Base-by-base conservation (phyloP, 768 basidiomycete species). In the Boletales sp. region DNA sequence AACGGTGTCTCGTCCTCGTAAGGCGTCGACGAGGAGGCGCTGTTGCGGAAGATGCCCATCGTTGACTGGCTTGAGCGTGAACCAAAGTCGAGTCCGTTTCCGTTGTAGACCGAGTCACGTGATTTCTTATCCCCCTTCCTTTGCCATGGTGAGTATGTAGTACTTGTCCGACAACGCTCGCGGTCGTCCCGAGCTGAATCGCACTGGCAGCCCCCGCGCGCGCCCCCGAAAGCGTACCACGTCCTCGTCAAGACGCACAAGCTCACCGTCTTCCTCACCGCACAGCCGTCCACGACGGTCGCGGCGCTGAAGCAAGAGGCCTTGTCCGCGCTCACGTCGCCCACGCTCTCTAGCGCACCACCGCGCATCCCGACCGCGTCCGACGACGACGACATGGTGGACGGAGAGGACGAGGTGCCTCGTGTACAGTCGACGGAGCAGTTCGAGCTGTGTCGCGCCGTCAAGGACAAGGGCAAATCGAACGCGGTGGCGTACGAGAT, bases 231-330 rank as follows among this genome's bases (percentile, higher is more conserved):
- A 68, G 72, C 79, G 43, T 83, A 83, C 68, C 82, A 86, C 47
- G 60, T 90, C 15, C 73, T 81, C n/a, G 66, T 89, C 56, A 87
- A 86, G 60, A 84, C 86, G 0, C 86, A 89, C 71, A 86, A 81
- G 55, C 69, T 86, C 45, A 83, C 83, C 7, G 70, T 88, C 56
- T 75, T 85, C 58, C 68, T 84, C 54, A 79, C 82, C 8, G 74
- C 76, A 10, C 66, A 74, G 37, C 82, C 80, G 8, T 75, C 74
- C 32, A 75, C 75, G 9, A 79, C 79, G 6, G 71, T 90, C 60
- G 72, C 67, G 12, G 69, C 71, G n/a, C 57, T 89, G 37, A 90
- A 90, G 61, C 67, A 72, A 34, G 83, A 88, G 46, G 80, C 78
- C 1, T 64, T 88, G 1, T 76, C 77, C 0, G 87, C 86, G 8